These are phyloP conservation scores for Magnusiomyces suaveolens DNA, from an alignment of 1,139 yeast species.

Conservation along the genomic window DNA sequence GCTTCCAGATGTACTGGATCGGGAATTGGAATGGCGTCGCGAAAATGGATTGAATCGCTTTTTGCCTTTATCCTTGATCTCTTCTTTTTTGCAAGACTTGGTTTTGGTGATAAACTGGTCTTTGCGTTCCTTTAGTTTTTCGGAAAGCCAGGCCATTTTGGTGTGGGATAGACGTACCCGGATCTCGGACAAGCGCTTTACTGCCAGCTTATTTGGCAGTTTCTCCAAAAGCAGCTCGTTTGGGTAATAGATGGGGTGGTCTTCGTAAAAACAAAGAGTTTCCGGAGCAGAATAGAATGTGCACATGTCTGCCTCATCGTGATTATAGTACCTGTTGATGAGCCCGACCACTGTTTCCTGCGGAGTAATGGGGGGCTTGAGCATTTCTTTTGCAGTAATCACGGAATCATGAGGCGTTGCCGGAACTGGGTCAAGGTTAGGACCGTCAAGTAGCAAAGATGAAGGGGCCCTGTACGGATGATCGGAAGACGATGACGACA, in stretches of 20 bases:
- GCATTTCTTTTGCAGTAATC: background rate
- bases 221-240: slow-evolving; percentile 28
- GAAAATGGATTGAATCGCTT: background rate
- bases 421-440: background rate
- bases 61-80: background rate
- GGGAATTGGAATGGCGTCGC: background rate
- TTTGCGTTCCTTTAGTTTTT: background rate
- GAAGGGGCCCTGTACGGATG: too few relatives aligned
- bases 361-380: background rate
- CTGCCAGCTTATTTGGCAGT: slow-evolving; percentile 20
- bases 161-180: background rate
- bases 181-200: slow-evolving; percentile 11
- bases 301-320: background rate
- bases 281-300: background rate
- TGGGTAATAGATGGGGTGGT: slow-evolving; percentile 17
- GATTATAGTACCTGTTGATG: background rate
- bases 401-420: background rate
- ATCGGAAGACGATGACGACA: too few relatives aligned
- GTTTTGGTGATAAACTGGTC: background rate
- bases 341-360: background rate
- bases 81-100: background rate
- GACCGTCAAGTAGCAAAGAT: background rate
- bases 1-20: background rate
- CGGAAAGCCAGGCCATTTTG: background rate
- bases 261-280: background rate